Percentiles rank a stretch among this genome's conserved stretches.
These are phyloP conservation scores for Fraxinus xanthoxyloides DNA, from an alignment of 305 asterid genomes.

Conservation along the genomic window DNA sequence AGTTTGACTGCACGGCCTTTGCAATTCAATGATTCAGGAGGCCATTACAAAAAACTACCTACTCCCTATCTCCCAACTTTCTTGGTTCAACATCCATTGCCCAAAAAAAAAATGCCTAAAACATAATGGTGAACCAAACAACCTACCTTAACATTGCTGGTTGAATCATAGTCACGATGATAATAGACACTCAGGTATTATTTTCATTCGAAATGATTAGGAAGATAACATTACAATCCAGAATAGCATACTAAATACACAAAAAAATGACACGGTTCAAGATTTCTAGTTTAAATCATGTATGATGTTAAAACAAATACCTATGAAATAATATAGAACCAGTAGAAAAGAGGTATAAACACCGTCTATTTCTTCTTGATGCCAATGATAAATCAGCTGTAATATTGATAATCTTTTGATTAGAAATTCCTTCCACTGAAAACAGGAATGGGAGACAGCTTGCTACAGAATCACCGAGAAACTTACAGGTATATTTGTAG, in stretches of 20 bases:
- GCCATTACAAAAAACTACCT: not conserved
- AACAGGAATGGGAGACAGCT: slow-evolving; percentile 8
- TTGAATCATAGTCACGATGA: not conserved
- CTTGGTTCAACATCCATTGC: not conserved
- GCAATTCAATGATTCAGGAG: not conserved
- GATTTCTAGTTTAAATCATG: not conserved
- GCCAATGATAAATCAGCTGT: slow-evolving; percentile 54
- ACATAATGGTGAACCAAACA: not conserved
- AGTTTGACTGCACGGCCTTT: not conserved
- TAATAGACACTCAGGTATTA: not conserved
- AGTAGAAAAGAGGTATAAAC: slow-evolving; percentile 42
- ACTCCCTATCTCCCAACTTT: not conserved
- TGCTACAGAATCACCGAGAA: slow-evolving; percentile 16
- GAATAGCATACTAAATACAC: not conserved
- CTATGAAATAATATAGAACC: slow-evolving; percentile 46
- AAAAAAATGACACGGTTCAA: not conserved
- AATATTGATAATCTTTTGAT: slow-evolving; percentile 9
- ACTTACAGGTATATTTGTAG: slow-evolving; percentile 76
- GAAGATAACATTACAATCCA: not conserved
- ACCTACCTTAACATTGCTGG: not conserved
- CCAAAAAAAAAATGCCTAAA: not conserved
- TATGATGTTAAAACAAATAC: slow-evolving; percentile 20
- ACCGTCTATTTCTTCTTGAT: slow-evolving; percentile 26
- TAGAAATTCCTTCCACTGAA: not conserved
- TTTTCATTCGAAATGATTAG: not conserved